Evolutionary conservation across 1,284 basidiomycete species (phyloP).

Genomic region (Malassezia vespertilionis): DNA sequence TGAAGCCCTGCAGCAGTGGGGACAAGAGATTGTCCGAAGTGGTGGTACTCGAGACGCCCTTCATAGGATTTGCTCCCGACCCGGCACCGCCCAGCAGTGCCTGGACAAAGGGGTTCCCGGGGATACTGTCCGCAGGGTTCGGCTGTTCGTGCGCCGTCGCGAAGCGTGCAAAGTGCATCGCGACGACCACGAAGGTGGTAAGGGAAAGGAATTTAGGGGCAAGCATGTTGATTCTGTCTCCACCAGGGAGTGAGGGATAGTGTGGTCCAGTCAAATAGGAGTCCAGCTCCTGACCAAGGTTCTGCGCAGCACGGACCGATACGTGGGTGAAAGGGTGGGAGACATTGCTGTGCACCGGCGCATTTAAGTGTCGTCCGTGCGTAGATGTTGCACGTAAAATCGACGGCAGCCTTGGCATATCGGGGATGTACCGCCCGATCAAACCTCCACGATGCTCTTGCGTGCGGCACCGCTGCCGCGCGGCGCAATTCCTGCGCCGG

Average conservation of each 20-base stretch:
- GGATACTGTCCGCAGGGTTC: not conserved
- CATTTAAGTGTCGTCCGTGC: not conserved
- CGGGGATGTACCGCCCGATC: slow-evolving; percentile 2
- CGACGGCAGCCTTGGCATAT: not conserved
- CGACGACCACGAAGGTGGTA: not conserved
- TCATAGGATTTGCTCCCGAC: not conserved
- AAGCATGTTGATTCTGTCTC: not conserved
- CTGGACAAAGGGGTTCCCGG: not conserved
- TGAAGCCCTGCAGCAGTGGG: not conserved
- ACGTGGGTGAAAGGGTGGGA: not conserved
- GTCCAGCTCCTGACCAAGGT: slow-evolving; percentile 2
- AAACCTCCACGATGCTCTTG: slow-evolving; percentile 5
- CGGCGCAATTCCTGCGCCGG: slow-evolving; percentile 15
- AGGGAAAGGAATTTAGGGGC: not conserved
- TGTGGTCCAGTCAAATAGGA: not conserved
- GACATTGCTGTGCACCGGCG: not conserved
- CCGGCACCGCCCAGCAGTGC: not conserved
- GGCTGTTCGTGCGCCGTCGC: not conserved
- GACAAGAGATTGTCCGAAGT: not conserved
- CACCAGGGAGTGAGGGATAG: slow-evolving; percentile 5
- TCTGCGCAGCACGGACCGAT: not conserved
- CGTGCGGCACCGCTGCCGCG: slow-evolving; percentile 13
- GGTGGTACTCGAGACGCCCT: not conserved
- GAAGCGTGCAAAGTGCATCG: not conserved
- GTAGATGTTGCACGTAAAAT: slow-evolving; percentile 1